phyloP scores from a whole-genome alignment of 2,329 filamentous ascomycete species.

The Orbilia quercus region DNA sequence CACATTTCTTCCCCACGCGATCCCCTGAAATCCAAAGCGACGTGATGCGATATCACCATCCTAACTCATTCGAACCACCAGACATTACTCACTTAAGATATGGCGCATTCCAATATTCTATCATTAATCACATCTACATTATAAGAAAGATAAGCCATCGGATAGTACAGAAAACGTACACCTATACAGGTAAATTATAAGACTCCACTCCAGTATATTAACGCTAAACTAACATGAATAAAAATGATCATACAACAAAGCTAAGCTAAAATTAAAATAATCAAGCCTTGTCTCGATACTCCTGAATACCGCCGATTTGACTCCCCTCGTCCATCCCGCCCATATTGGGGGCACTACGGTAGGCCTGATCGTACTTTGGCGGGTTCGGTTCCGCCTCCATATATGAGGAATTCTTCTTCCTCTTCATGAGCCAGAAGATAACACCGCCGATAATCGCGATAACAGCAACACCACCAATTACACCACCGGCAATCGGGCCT shows the following conservation, averaged over 20 bases:
- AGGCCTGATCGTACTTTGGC: conserved; percentile 21
- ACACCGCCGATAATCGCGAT: conserved; percentile 23
- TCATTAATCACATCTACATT: too few relatives aligned
- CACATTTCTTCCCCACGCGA: conserved; percentile 16
- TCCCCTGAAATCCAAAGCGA: background rate
- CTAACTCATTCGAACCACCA: too few relatives aligned
- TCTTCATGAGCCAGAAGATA: conserved; percentile 30
- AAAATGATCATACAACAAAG: too few relatives aligned
- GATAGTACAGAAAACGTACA: too few relatives aligned
- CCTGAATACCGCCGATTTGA: conserved; percentile 44
- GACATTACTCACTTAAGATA: too few relatives aligned
- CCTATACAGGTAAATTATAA: background rate
- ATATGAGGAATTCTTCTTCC: conserved; percentile 23
- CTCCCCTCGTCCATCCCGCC: conserved; percentile 36
- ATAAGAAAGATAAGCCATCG: too few relatives aligned
- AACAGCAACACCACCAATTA: conserved; percentile 40
- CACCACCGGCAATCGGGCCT: conserved; percentile 41
- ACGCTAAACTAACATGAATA: conserved; percentile 1
- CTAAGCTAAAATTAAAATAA: background rate
- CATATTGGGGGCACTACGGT: background rate
- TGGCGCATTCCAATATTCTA: too few relatives aligned
- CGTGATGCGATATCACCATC: too few relatives aligned
- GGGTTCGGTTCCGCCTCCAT: conserved; percentile 1
- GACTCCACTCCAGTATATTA: background rate
- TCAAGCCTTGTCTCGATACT: conserved; percentile 24